Conservation (phyloP, 2,329 filamentous ascomycete species). For the Arthrobotrys megalospora region DNA sequence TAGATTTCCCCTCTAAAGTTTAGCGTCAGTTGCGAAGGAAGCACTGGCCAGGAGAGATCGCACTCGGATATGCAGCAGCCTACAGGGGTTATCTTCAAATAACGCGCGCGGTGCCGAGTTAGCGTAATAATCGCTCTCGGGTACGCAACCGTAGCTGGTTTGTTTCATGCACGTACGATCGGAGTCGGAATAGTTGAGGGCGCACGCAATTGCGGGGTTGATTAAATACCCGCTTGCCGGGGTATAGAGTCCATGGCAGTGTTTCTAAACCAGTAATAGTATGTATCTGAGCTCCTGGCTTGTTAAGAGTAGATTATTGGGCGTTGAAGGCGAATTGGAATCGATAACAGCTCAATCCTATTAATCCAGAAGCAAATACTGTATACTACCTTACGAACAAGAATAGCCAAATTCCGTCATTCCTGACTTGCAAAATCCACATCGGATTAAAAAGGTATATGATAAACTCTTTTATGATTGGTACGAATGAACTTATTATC, state of each 20-base stretch:
- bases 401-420: not conserved
- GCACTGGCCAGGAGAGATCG: slow-evolving; percentile 6
- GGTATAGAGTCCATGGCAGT: not conserved
- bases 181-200: not conserved
- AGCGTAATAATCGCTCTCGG: not conserved
- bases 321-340: not conserved
- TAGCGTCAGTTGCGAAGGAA: not conserved
- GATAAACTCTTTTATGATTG: not conserved
- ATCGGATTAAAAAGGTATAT: not conserved
- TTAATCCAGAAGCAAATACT: too few species aligned
- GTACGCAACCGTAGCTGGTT: slow-evolving; percentile 1
- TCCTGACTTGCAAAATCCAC: not conserved
- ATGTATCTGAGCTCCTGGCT: not conserved
- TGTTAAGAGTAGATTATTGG: not conserved
- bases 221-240: slow-evolving; percentile 1
- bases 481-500: not conserved
- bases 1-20: slow-evolving; percentile 4
- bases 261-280: not conserved
- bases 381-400: too few species aligned
- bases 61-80: not conserved
- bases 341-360: not conserved
- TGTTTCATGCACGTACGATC: slow-evolving; percentile 19
- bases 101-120: not conserved
- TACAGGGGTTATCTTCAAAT: not conserved
- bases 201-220: slow-evolving; percentile 19